A percentile compares a stretch with the other conserved stretches of the same genome.
These are phyloP conservation scores for Thermochaetoides thermophila DNA, from an alignment of 495 filamentous ascomycete genomes.

Conservation along the genomic window DNA sequence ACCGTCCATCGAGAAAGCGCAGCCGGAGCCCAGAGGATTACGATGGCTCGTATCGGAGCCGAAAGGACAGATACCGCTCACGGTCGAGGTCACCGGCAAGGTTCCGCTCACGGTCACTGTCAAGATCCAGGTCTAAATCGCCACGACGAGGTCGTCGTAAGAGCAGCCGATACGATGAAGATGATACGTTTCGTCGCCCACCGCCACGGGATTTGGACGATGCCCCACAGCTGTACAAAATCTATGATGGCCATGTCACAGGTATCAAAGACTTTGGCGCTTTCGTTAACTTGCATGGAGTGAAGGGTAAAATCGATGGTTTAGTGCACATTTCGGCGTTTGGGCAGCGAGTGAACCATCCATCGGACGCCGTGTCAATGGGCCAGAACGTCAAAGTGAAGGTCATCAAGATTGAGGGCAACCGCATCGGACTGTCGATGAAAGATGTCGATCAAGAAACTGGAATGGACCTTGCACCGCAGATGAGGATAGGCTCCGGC, in stretches of 20 bases:
- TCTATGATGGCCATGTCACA: slow-evolving; percentile 80
- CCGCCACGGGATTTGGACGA: slow-evolving; percentile 69
- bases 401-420: slow-evolving; percentile 70
- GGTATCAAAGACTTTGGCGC: slow-evolving; percentile 91
- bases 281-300: slow-evolving; percentile 82
- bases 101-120: slow-evolving; percentile 30
- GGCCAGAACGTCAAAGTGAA: slow-evolving; percentile 88
- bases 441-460: slow-evolving; percentile 92
- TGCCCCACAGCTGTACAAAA: slow-evolving; percentile 64
- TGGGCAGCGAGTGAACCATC: slow-evolving; percentile 79
- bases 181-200: slow-evolving; percentile 52
- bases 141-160: slow-evolving; percentile 32
- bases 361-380: slow-evolving; percentile 67
- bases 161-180: slow-evolving; percentile 43
- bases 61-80: slow-evolving; percentile 32
- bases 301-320: slow-evolving; percentile 80
- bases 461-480: slow-evolving; percentile 69
- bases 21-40: slow-evolving; percentile 52
- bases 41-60: slow-evolving; percentile 36
- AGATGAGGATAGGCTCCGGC: slow-evolving; percentile 71
- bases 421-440: slow-evolving; percentile 79
- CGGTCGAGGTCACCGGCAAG: slow-evolving; percentile 27
- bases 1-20: slow-evolving; percentile 46
- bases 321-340: slow-evolving; percentile 95
- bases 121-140: slow-evolving; percentile 43